A percentile compares a stretch with the other conserved stretches of the same genome.
These are phyloP conservation scores for Sonneratia alba DNA, from an alignment of 345 rosid species.

Conservation along the genomic window DNA sequence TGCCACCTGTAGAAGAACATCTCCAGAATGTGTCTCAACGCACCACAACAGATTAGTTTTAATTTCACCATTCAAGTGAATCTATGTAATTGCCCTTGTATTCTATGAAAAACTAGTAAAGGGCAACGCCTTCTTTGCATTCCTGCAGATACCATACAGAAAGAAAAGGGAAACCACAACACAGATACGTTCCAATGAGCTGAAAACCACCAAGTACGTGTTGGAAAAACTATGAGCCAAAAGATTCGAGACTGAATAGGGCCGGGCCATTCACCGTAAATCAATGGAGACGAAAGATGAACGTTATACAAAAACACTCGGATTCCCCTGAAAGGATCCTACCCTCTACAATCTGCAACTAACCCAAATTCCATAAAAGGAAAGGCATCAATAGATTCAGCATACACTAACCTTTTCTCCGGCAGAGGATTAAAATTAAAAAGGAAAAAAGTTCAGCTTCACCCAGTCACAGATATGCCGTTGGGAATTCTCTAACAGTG, in stretches of 20 bases:
- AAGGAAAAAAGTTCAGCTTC: too few species aligned
- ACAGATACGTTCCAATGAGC: background rate
- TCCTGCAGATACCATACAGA: too few species aligned
- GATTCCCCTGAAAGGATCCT: background rate
- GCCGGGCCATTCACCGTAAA: background rate
- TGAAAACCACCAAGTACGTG: too few species aligned
- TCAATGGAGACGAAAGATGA: background rate
- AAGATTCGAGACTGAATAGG: background rate
- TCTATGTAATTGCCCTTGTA: too few species aligned
- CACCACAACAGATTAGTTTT: too few species aligned
- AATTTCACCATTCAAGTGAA: too few species aligned
- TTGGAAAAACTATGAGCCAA: background rate
- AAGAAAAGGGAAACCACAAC: background rate
- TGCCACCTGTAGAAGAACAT: background rate
- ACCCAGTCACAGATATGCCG: too few species aligned
- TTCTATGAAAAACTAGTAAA: too few species aligned
- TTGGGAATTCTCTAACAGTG: background rate
- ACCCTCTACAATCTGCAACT: too few species aligned
- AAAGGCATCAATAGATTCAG: background rate
- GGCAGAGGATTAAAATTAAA: too few species aligned
- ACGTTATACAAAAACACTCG: background rate
- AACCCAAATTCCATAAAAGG: background rate
- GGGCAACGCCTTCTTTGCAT: too few species aligned
- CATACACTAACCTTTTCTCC: too few species aligned
- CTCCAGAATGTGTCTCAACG: background rate